Evolutionary conservation across 305 asterid genomes (phyloP), one percentile per base, ranked within the genome.

Genomic region (Solanum hybrid): DNA sequence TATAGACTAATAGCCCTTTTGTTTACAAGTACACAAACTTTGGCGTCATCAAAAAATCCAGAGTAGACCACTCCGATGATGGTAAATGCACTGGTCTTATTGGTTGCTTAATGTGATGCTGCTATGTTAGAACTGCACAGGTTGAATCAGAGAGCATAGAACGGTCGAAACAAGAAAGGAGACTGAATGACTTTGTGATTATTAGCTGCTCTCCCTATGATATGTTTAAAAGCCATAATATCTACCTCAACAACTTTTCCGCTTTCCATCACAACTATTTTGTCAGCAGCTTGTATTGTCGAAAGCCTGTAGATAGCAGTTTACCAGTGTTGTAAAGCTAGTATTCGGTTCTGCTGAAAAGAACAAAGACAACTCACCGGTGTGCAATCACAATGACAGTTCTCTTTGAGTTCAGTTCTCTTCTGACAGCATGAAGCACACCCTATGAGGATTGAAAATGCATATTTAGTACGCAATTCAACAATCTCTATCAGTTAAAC

Each of bases 211-310:
- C 74, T 83, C 39, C 69, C 40, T 46, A 69, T 29, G 29, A 29
- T 9, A 51, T 29, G 74, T 84, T 78, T 51, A 84, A 20, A 84
- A 46, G 74, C 87, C 87, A 75, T 46, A 85, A 42, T 16, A 90
- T 92, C 46, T 92, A 96, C 99, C 99, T 97, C 98, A 33, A 97
- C 93, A 89, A 97, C 93, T 91, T 92, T 94, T 86, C 99, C 99
- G 86, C 93, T 93, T 84, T 97, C 98, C 99, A 97, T 94, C 87
- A 96, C 99, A 86, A 97, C 92, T 90, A 97, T 97, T 90, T 95
- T 94, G 89, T 97, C 98, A 22, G 99, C 99, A 92, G 94, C 94
- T 94, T 95, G 98, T 88, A 97, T 93, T 10, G 99, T 97, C 24
- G 99, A 97, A 89, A 97, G 97, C 95, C 99, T 96, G 95, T 64